phyloP scores from a whole-genome alignment of 345 rosid species.

The Carallia pectinifolia region DNA sequence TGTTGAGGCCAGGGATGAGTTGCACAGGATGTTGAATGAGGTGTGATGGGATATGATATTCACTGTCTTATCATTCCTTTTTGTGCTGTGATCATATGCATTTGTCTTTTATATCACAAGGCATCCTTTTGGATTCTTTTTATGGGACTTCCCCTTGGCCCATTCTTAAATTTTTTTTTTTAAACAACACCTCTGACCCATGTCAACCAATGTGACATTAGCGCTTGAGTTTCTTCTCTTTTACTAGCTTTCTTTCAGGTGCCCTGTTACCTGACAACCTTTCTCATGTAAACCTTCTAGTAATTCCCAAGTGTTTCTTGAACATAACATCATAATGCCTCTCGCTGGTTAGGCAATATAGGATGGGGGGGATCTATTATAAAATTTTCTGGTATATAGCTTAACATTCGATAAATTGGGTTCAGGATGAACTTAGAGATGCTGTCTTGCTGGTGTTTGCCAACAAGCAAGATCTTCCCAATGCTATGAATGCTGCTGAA shows the following conservation, averaged over 20 bases:
- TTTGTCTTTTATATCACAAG: background rate
- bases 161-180: background rate
- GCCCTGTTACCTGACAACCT: background rate
- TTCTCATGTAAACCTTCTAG: background rate
- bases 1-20: slow-evolving; percentile 79
- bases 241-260: background rate
- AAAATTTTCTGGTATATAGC: background rate
- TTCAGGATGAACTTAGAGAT: slow-evolving; percentile 84
- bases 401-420: background rate
- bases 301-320: background rate
- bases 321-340: too few species aligned
- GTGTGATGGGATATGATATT: slow-evolving; percentile 24
- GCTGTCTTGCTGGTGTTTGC: slow-evolving; percentile 91
- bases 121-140: background rate
- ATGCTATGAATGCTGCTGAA: slow-evolving; percentile 94
- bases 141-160: background rate
- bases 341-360: background rate
- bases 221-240: background rate
- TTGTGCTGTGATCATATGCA: background rate
- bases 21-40: slow-evolving; percentile 86
- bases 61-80: background rate
- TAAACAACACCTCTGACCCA: too few species aligned
- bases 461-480: slow-evolving; percentile 90
- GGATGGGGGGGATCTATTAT: background rate
- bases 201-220: background rate